Evolutionary conservation across 2,329 filamentous ascomycete species (phyloP), one percentile per base, ranked within the genome.

Genomic region (Gnomoniopsis smithogilvyi): DNA sequence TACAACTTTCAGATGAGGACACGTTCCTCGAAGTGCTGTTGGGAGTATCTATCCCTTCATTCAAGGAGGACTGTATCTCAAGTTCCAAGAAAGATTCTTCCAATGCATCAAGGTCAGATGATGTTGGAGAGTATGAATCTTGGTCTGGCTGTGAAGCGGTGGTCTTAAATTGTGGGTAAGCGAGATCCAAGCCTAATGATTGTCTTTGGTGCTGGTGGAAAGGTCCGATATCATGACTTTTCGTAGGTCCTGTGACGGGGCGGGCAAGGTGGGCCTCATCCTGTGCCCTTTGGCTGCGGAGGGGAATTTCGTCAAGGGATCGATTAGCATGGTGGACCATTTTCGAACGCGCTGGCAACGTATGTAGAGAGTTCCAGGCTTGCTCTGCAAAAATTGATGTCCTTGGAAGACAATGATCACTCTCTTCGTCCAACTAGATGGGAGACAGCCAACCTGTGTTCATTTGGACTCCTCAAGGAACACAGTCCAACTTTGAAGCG

Each of bases 101-200:
- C 26, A 60, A 19, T 11, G 60, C 60, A 8, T 62, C 60, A 3
- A 60, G 17, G 4, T 62, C 60, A 10, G 60, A 62, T 19, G 45
- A 6, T 3, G 60, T 62, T 19, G 60, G 57, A 19, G 60, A 62
- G 53, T 26, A 54, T 17, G 57, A 54, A 12, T 10, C 15, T 14
- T 24, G 34, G 2, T 43, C 22, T 3, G 33, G 43, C 2, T 17
- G 19, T 2, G 26, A 24, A 30, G 3, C 38, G n/a, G 51, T 24
- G 3, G 45, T 2, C 15, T 8, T 21, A 15, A 21, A 11, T 11
- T 58, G 56, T 4, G 50, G n/a, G 2, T 30, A 17, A 6, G 15
- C 24, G 8, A 34, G 43, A 1, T 45, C 21, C n/a, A 46, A 21
- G 24, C 24, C 12, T 45, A n/a, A 4, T 3, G 22, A n/a, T 26